phyloP scores from a whole-genome alignment of 2,329 filamentous ascomycete species.

The Calonectria naviculata region DNA sequence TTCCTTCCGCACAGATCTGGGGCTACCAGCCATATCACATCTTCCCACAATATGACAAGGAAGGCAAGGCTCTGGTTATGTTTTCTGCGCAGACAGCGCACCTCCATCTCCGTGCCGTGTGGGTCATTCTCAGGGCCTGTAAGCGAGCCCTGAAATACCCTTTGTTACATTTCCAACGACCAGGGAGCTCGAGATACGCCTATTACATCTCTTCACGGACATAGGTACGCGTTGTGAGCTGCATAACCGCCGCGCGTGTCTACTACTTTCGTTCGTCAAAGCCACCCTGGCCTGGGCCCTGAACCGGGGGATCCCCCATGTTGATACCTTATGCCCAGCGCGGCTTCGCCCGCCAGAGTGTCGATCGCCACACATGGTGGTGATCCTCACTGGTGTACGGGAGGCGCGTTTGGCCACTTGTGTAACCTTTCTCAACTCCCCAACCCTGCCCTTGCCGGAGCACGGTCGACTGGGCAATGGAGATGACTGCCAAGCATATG shows the following conservation, averaged over 20 bases:
- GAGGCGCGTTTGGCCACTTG: slow-evolving; percentile 6
- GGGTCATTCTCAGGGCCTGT: background rate
- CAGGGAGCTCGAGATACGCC: background rate
- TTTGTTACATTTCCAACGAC: background rate
- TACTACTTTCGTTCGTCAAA: background rate
- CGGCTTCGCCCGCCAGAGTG: slow-evolving; percentile 9
- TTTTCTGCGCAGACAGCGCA: background rate
- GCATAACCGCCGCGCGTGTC: background rate
- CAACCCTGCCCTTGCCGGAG: slow-evolving; percentile 7
- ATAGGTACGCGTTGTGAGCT: background rate
- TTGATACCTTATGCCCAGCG: slow-evolving; percentile 10
- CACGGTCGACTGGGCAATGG: background rate
- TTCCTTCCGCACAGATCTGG: background rate
- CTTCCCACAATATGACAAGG: background rate
- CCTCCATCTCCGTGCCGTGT: background rate
- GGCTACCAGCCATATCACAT: background rate
- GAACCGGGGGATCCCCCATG: background rate
- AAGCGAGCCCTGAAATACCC: background rate
- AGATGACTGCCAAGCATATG: background rate
- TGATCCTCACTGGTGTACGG: slow-evolving; percentile 15
- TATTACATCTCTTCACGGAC: background rate
- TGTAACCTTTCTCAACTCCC: slow-evolving; percentile 16
- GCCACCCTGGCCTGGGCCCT: background rate
- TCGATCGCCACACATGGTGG: slow-evolving; percentile 20
- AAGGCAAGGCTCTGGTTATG: slow-evolving; percentile 3